Conservation (phyloP, 1,139 yeast genomes). For the Yamadazyma triangularis region DNA sequence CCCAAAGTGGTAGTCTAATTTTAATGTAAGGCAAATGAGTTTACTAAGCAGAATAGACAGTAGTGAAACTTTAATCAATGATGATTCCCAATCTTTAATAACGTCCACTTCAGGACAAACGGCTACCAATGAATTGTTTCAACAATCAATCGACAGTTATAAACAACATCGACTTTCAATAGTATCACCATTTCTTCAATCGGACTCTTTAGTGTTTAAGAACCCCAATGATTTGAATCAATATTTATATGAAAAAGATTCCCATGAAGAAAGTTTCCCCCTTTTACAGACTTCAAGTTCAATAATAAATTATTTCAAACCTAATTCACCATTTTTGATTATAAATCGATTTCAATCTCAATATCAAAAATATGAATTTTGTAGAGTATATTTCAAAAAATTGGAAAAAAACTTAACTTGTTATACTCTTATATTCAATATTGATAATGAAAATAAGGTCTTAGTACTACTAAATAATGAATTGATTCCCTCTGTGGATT, state of each 20-base stretch:
- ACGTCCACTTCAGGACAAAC: conserved; percentile 28
- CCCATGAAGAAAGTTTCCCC: conserved; percentile 11
- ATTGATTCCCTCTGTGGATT: conserved; percentile 32
- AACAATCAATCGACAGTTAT: conserved; percentile 16
- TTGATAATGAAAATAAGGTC: conserved; percentile 10
- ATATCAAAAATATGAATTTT: conserved; percentile 17
- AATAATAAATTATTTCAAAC: conserved; percentile 27
- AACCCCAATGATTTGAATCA: conserved; percentile 16
- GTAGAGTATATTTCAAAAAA: conserved; percentile 31
- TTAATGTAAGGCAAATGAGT: neutral
- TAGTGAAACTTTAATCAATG: conserved; percentile 5
- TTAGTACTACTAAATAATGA: conserved; percentile 30
- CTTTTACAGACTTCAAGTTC: conserved; percentile 24
- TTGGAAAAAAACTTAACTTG: conserved; percentile 31
- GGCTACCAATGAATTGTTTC: conserved; percentile 22
- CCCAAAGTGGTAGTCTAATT: too few relatives aligned
- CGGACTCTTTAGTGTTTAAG: conserved; percentile 23
- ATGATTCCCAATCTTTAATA: conserved; percentile 17
- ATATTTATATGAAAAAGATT: conserved; percentile 7
- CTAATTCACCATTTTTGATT: conserved; percentile 29
- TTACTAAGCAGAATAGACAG: conserved; percentile 3
- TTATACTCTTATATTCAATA: conserved; percentile 24
- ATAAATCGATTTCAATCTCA: conserved; percentile 14
- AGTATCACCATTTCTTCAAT: conserved; percentile 24
- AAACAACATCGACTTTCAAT: conserved; percentile 23